Evolutionary conservation across 106 monocot genomes (phyloP).

Genomic region (Triglochin maritima): DNA sequence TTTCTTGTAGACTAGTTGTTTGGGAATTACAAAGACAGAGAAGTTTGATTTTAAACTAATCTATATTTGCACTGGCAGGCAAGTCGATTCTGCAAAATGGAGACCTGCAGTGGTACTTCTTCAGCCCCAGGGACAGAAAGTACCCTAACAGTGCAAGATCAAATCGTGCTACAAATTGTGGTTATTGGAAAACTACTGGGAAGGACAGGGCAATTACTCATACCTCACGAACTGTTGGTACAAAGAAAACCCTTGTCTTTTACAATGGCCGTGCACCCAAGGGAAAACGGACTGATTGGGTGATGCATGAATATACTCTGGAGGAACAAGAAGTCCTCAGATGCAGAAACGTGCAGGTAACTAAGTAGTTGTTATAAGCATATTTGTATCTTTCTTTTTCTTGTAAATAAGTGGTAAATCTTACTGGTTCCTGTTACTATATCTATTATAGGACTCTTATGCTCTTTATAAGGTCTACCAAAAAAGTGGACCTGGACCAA

Average conservation of each 20-base stretch:
- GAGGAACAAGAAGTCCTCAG: conserved; percentile 44
- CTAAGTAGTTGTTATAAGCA: neutral
- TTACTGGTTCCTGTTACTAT: neutral
- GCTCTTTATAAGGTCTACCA: conserved; percentile 62
- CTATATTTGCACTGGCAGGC: conserved; percentile 22
- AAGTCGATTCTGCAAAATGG: conserved; percentile 57
- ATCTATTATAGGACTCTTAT: conserved; percentile 39
- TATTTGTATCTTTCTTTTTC: neutral
- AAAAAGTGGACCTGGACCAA: conserved; percentile 81
- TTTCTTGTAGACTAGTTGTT: no score
- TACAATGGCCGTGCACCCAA: conserved; percentile 74
- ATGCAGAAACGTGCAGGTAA: conserved; percentile 2
- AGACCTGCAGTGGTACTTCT: conserved; percentile 95
- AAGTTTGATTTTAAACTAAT: neutral
- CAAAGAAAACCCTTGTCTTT: conserved; percentile 91
- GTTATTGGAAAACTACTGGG: conserved; percentile 95
- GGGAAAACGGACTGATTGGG: conserved; percentile 80
- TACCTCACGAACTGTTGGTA: conserved; percentile 42
- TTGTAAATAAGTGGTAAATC: no score
- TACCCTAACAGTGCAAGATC: conserved; percentile 84
- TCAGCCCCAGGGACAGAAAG: conserved; percentile 76
- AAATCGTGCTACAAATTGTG: conserved; percentile 55
- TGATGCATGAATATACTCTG: conserved; percentile 88
- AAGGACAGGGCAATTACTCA: conserved; percentile 67
- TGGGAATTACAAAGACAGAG: no score